Conservation (phyloP, 2,329 filamentous ascomycete genomes). For the Didymella pomorum region DNA sequence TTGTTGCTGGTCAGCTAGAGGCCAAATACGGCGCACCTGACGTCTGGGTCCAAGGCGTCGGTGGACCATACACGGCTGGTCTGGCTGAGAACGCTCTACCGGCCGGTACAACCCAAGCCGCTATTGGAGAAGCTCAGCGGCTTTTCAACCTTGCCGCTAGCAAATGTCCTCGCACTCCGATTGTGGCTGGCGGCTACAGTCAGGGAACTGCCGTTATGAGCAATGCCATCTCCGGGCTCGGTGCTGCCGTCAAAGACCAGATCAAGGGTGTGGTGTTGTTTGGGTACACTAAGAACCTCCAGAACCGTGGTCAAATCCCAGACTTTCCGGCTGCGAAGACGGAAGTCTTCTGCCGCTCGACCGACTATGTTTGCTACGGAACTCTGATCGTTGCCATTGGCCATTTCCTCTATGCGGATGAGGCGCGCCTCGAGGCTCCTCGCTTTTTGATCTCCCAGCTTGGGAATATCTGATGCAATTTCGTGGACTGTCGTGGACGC, state of each 20-base stretch:
- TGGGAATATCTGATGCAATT: background rate
- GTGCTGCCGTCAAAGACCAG: background rate
- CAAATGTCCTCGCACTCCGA: background rate
- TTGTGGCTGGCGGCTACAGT: background rate
- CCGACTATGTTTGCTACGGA: background rate
- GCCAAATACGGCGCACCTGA: background rate
- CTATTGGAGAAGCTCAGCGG: background rate
- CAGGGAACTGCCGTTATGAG: background rate
- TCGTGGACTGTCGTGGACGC: background rate
- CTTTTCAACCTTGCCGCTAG: background rate
- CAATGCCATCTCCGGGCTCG: background rate
- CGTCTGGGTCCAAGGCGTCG: background rate
- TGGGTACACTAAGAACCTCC: background rate
- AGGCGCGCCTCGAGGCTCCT: background rate
- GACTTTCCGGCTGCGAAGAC: background rate
- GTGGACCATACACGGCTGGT: background rate
- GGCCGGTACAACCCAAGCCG: background rate
- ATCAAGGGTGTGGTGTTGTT: background rate
- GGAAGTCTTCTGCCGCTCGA: background rate
- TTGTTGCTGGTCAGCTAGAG: background rate
- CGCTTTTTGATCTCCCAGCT: background rate
- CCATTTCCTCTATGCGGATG: background rate
- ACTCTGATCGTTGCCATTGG: background rate
- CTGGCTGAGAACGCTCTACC: background rate
- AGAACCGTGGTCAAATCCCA: background rate